Conservation (phyloP, 2,329 filamentous ascomycete genomes). For the Zymoseptoria ardabiliae region DNA sequence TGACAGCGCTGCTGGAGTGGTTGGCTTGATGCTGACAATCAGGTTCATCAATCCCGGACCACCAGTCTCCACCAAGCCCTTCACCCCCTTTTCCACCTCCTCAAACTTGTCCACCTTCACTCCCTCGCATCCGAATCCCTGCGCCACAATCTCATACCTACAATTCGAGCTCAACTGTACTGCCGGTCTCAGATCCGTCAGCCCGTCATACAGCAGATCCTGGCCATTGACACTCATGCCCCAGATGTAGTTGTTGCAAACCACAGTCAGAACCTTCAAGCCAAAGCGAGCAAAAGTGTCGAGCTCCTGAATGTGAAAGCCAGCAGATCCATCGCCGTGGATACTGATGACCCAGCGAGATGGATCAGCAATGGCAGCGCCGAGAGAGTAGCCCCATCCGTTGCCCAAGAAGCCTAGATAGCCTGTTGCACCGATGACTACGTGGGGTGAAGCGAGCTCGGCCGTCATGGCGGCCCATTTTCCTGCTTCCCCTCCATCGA, state of each 20-base stretch:
- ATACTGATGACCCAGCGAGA: conserved; percentile 36
- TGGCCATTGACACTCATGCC: conserved; percentile 41
- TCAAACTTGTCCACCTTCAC: conserved; percentile 23
- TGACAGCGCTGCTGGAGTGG: conserved; percentile 29
- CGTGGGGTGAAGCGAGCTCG: conserved; percentile 22
- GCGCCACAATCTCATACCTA: conserved; percentile 37
- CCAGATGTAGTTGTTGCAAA: conserved; percentile 41
- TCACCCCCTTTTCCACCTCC: conserved; percentile 28
- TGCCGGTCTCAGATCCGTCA: conserved; percentile 28
- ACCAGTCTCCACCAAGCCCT: conserved; percentile 24
- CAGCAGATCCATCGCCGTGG: conserved; percentile 40
- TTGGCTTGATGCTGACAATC: conserved; percentile 34
- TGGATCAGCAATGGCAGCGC: conserved; percentile 37
- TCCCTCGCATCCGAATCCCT: conserved; percentile 32
- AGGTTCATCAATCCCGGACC: conserved; percentile 35
- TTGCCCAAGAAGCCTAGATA: conserved; percentile 43
- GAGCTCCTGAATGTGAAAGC: conserved; percentile 41
- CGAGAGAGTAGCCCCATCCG: conserved; percentile 41
- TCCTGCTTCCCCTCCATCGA: conserved; percentile 37
- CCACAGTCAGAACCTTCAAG: conserved; percentile 36
- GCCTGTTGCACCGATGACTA: conserved; percentile 27
- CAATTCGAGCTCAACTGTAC: conserved; percentile 25
- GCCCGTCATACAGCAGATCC: conserved; percentile 36
- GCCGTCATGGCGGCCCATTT: conserved; percentile 31
- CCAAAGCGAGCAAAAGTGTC: conserved; percentile 38